phyloP scores from a whole-genome alignment of 1,284 basidiomycete species.

The Ganoderma sinense region DNA sequence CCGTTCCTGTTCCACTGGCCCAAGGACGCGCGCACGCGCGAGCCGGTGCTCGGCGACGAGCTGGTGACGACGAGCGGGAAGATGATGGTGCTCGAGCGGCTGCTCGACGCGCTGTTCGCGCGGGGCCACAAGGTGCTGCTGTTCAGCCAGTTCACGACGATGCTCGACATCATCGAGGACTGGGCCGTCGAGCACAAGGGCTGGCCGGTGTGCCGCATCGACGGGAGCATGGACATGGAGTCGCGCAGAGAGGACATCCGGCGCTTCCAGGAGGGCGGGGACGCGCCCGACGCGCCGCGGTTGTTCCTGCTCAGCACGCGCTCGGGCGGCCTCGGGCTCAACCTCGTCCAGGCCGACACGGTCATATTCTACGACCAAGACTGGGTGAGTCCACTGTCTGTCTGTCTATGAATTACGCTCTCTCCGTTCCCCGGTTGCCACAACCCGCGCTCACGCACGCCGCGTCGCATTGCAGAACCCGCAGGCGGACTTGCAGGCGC shows the following conservation, averaged over 20 bases:
- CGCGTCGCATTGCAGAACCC: conserved; percentile 73
- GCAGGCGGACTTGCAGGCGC: conserved; percentile 96
- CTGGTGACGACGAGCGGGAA: conserved; percentile 91
- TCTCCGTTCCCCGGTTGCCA: neutral
- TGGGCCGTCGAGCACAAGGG: conserved; percentile 88
- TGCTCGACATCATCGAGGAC: conserved; percentile 95
- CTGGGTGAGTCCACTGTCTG: conserved; percentile 63
- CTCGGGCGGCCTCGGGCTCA: conserved; percentile 93
- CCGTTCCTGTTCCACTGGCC: conserved; percentile 95
- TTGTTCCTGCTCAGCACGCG: conserved; percentile 94
- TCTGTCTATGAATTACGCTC: too few species aligned
- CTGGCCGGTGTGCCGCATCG: conserved; percentile 89
- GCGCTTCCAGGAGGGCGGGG: conserved; percentile 81
- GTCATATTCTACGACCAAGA: conserved; percentile 97
- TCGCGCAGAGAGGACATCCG: conserved; percentile 88
- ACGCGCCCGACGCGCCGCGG: conserved; percentile 69
- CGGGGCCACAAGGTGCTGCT: conserved; percentile 90
- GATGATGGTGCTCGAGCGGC: conserved; percentile 93
- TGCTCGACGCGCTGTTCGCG: conserved; percentile 87
- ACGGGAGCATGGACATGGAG: conserved; percentile 83
- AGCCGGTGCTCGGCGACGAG: conserved; percentile 74
- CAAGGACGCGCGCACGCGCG: conserved; percentile 65
- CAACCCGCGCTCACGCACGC: neutral
- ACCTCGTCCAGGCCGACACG: conserved; percentile 92
- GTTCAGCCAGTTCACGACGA: conserved; percentile 95